Evolutionary conservation across 2,329 filamentous ascomycete species (phyloP).

Genomic region (Scytalidium lignicola): DNA sequence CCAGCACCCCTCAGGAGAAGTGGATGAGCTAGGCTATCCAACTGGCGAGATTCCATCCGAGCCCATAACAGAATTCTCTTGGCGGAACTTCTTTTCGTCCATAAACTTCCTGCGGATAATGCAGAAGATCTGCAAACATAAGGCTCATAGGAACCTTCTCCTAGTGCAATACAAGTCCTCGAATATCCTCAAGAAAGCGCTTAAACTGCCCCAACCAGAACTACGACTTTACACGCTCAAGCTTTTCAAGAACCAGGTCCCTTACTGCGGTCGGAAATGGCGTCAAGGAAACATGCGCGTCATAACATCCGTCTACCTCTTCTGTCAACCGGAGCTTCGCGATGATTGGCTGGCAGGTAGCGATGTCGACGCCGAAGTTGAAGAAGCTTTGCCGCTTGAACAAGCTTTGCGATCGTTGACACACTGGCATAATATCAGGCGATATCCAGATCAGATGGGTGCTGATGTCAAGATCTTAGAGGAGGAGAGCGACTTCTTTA

Average conservation of each 20-base stretch:
- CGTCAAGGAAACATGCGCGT: slow-evolving; percentile 97
- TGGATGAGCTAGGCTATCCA: slow-evolving; percentile 86
- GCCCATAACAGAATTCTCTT: slow-evolving; percentile 85
- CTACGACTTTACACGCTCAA: slow-evolving; percentile 93
- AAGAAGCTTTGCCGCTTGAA: slow-evolving; percentile 86
- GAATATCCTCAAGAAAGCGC: slow-evolving; percentile 83
- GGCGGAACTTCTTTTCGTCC: slow-evolving; percentile 89
- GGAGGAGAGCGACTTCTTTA: slow-evolving; percentile 76
- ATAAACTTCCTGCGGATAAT: slow-evolving; percentile 95
- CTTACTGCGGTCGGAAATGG: slow-evolving; percentile 98
- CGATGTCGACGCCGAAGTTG: slow-evolving; percentile 89
- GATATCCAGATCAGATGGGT: slow-evolving; percentile 76
- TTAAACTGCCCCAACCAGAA: slow-evolving; percentile 84
- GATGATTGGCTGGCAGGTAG: slow-evolving; percentile 93
- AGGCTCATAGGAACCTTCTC: slow-evolving; percentile 88
- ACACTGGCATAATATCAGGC: slow-evolving; percentile 86
- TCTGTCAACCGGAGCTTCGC: slow-evolving; percentile 84
- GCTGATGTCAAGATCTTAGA: slow-evolving; percentile 48
- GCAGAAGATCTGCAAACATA: slow-evolving; percentile 95
- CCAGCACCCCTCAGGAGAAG: slow-evolving; percentile 36
- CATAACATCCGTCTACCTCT: slow-evolving; percentile 93
- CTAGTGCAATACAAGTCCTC: slow-evolving; percentile 95
- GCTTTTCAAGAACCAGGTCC: slow-evolving; percentile 97
- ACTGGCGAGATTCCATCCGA: slow-evolving; percentile 62
- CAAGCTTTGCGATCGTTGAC: slow-evolving; percentile 85